Percentiles rank a stretch among this genome's conserved stretches.
phyloP scores from a whole-genome alignment of 257 asterid species.

The Ocimum tenuiflorum region DNA sequence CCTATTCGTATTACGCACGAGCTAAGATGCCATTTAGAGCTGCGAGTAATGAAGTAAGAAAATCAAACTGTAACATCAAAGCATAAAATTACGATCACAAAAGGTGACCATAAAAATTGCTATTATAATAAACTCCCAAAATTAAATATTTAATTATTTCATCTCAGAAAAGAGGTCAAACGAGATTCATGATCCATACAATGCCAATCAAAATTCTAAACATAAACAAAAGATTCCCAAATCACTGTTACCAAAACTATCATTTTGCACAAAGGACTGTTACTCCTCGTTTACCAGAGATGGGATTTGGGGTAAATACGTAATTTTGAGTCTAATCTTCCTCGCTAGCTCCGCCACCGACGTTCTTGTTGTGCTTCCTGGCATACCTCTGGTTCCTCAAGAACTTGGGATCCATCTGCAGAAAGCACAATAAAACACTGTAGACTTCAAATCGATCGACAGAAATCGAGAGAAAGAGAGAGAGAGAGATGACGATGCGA shows the following conservation, averaged over 20 bases:
- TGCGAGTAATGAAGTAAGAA: background rate
- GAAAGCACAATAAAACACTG: background rate
- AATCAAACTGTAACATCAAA: background rate
- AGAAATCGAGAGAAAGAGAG: background rate
- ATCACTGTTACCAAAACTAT: background rate
- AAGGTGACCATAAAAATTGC: background rate
- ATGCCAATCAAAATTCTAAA: constrained; percentile 11
- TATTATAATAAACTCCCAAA: background rate
- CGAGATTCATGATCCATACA: constrained; percentile 13
- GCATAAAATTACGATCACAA: background rate
- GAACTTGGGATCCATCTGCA: constrained; percentile 84
- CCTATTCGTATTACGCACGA: background rate
- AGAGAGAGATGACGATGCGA: background rate
- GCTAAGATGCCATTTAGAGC: background rate
- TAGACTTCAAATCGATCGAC: background rate
- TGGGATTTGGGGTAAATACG: constrained; percentile 16
- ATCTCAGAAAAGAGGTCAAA: constrained; percentile 1
- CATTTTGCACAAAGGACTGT: background rate
- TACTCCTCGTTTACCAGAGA: background rate
- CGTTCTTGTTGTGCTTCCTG: constrained; percentile 75
- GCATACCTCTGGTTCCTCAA: constrained; percentile 98
- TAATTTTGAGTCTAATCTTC: constrained; percentile 43
- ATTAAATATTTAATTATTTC: constrained; percentile 5
- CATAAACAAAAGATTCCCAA: background rate
- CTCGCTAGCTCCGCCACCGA: constrained; percentile 33